These are phyloP conservation scores for Calonectria pseudoturangicola DNA, from an alignment of 2,329 filamentous ascomycete species.

Conservation along the genomic window DNA sequence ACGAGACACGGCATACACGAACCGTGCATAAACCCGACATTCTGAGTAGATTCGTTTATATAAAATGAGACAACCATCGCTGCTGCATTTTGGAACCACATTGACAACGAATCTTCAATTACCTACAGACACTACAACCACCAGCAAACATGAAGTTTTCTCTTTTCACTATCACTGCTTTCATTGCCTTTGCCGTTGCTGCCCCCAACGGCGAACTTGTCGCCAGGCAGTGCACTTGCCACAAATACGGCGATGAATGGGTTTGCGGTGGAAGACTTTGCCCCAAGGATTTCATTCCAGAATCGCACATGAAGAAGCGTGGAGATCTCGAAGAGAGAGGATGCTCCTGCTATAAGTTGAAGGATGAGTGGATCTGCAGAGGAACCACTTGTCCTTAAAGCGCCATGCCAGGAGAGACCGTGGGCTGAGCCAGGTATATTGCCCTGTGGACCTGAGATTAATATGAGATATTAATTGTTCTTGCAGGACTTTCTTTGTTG, in stretches of 20 bases:
- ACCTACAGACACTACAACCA: not conserved
- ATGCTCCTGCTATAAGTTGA: conserved; percentile 6
- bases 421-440: not conserved
- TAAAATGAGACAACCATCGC: not conserved
- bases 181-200: not conserved
- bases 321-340: conserved; percentile 5
- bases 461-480: conserved; percentile 57
- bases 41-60: not conserved
- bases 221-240: conserved; percentile 4
- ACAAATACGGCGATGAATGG: conserved; percentile 13
- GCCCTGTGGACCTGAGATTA: conserved; percentile 48
- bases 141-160: conserved; percentile 3
- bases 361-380: conserved; percentile 20
- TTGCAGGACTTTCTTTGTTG: not conserved
- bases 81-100: not conserved
- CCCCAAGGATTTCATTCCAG: conserved; percentile 13
- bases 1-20: not conserved
- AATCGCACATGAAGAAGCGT: conserved; percentile 6
- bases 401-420: not conserved
- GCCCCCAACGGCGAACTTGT: not conserved
- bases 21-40: conserved; percentile 2
- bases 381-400: conserved; percentile 11
- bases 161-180: not conserved
- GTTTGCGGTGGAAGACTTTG: conserved; percentile 18
- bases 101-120: not conserved